Evolutionary conservation across 2,329 filamentous ascomycete species (phyloP).

Genomic region (Ampelomyces quisqualis): DNA sequence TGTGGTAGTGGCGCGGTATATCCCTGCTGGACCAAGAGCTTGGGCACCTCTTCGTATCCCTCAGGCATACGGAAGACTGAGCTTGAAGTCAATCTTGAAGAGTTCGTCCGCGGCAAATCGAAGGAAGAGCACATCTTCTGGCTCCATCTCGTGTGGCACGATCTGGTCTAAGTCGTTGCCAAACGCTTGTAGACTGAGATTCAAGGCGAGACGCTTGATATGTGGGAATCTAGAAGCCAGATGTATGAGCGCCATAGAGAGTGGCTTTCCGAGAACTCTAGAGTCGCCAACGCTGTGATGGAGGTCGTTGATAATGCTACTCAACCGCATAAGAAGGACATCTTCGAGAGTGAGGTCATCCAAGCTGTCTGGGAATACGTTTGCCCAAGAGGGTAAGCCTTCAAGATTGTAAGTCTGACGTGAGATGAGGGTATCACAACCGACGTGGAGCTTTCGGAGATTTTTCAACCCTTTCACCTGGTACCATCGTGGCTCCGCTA

Average conservation of each 20-base stretch:
- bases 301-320: background rate
- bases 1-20: too few relatives aligned
- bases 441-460: background rate
- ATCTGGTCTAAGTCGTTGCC: background rate
- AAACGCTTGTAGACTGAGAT: background rate
- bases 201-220: background rate
- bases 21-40: background rate
- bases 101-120: constrained; percentile 1
- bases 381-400: background rate
- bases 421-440: background rate
- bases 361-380: background rate
- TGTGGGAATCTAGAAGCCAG: background rate
- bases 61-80: background rate
- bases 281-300: background rate
- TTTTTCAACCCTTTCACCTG: background rate
- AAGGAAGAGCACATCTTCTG: background rate
- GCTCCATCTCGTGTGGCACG: background rate
- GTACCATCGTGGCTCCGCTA: background rate
- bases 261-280: background rate
- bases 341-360: background rate
- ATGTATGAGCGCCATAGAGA: background rate
- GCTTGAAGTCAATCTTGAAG: background rate
- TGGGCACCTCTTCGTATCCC: background rate
- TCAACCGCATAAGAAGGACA: background rate
- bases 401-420: background rate